Base-by-base conservation (phyloP, 2,329 filamentous ascomycete genomes). In the Fusarium neocosmosporiellum region DNA sequence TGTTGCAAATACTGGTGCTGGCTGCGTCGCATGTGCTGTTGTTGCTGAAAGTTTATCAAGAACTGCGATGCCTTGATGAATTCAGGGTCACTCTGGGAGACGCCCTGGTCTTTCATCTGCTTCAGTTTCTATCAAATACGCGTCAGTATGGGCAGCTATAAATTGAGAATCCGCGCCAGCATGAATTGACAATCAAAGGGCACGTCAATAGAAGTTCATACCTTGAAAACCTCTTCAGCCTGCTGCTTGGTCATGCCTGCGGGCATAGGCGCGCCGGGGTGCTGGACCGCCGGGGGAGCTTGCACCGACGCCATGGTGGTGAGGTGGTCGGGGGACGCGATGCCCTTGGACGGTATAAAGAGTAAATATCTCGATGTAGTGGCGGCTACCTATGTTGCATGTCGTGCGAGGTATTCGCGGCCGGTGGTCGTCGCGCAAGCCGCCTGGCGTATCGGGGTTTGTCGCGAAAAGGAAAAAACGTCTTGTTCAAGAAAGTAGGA, bases 81-180 rank as follows among this genome's bases (percentile, higher is more conserved):
- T 81, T 98, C 95, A 53, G 96, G 96, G 78, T 98, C 95, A 65
- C 88, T 92, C 65, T 91, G 88, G 43, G 94, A 90, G 27, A 97
- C 92, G 75, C 95, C 95, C 77, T 92, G 88, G 64, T 93, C 89
- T 83, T 96, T 96, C 93, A 98, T 95, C 81, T 94, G 90, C 79
- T 93, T 92, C 74, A 93, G 96, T 88, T 94, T 95, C 95, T 98
- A 78, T 54, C 22, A 8, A 63, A 29, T 14, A 59, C 20, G 43
- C 10, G 70, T 76, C 64, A 78, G 75, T 64, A 75, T 65, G n/a
- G n/a, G 27, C 6, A 33, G 59, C 54, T 24, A 59, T 3, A 27
- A 31, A 37, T n/a, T 22, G 29, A 48, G 54, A 14, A 22, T 54
- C 31, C 27, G 53, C 36, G 48, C 20, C 14, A 41, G 34, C 22